Conservation (phyloP, 176 grass and related monocot genomes). For the Poa annua region DNA sequence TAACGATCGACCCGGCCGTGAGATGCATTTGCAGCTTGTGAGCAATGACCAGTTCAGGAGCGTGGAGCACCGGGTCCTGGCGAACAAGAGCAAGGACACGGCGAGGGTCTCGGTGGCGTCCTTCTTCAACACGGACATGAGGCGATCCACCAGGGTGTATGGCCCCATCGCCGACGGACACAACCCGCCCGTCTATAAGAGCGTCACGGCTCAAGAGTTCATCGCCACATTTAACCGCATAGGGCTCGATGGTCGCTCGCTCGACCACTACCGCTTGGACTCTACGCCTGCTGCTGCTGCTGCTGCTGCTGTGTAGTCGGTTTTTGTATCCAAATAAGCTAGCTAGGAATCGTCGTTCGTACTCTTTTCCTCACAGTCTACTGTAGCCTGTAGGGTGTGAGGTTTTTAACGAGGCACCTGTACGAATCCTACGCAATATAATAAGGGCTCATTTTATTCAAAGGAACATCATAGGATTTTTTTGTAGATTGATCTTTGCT, state of each 20-base stretch:
- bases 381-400: too few relatives aligned
- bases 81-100: slow-evolving; percentile 6
- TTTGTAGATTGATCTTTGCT: too few relatives aligned
- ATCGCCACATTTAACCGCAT: neutral
- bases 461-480: too few relatives aligned
- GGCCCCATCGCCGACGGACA: slow-evolving; percentile 35
- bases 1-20: too few relatives aligned
- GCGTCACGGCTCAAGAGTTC: neutral
- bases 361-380: too few relatives aligned
- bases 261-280: neutral
- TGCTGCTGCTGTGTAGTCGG: too few relatives aligned
- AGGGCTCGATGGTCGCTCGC: neutral
- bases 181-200: neutral
- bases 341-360: too few relatives aligned
- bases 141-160: slow-evolving; percentile 26
- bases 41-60: slow-evolving; percentile 63
- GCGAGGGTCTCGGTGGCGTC: slow-evolving; percentile 48
- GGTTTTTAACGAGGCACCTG: too few relatives aligned
- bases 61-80: slow-evolving; percentile 64
- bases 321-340: too few relatives aligned
- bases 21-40: slow-evolving; percentile 45
- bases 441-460: too few relatives aligned
- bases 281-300: neutral
- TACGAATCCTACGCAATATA: too few relatives aligned
- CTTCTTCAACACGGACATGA: slow-evolving; percentile 44